Evolutionary conservation across 345 rosid genomes (phyloP).

Genomic region (Microcos paniculata): DNA sequence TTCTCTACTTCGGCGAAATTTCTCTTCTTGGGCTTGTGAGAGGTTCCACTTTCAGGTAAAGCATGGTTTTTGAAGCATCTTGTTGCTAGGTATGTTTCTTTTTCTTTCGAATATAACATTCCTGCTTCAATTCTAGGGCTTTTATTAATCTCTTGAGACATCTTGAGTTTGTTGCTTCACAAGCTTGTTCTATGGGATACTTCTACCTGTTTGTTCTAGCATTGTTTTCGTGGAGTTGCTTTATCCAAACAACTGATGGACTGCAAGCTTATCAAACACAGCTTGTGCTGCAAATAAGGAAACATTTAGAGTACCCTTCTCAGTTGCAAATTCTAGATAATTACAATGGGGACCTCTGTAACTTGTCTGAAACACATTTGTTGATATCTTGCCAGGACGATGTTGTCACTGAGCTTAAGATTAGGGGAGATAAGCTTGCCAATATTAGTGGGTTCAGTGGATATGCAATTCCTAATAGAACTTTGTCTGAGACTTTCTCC

Average conservation of each 20-base stretch:
- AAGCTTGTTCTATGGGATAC: slow-evolving; percentile 38
- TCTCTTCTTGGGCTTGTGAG: slow-evolving; percentile 1
- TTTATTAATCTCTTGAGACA: slow-evolving; percentile 10
- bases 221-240: slow-evolving; percentile 41
- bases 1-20: neutral
- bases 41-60: slow-evolving; percentile 15
- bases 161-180: slow-evolving; percentile 20
- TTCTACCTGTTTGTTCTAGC: slow-evolving; percentile 32
- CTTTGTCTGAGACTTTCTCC: slow-evolving; percentile 69
- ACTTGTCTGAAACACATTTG: slow-evolving; percentile 53
- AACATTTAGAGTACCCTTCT: slow-evolving; percentile 82
- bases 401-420: slow-evolving; percentile 68
- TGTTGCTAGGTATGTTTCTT: slow-evolving; percentile 20
- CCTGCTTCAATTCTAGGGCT: slow-evolving; percentile 29
- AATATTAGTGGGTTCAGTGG: slow-evolving; percentile 64
- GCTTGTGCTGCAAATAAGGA: slow-evolving; percentile 69
- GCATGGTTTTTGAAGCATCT: slow-evolving; percentile 6
- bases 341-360: slow-evolving; percentile 71
- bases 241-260: slow-evolving; percentile 43
- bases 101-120: slow-evolving; percentile 5
- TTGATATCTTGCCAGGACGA: slow-evolving; percentile 64
- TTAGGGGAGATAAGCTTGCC: slow-evolving; percentile 69
- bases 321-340: slow-evolving; percentile 54
- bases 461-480: slow-evolving; percentile 53
- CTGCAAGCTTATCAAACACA: slow-evolving; percentile 63